Base-by-base conservation (phyloP, 768 basidiomycete species). In the Termitomyces sp. region DNA sequence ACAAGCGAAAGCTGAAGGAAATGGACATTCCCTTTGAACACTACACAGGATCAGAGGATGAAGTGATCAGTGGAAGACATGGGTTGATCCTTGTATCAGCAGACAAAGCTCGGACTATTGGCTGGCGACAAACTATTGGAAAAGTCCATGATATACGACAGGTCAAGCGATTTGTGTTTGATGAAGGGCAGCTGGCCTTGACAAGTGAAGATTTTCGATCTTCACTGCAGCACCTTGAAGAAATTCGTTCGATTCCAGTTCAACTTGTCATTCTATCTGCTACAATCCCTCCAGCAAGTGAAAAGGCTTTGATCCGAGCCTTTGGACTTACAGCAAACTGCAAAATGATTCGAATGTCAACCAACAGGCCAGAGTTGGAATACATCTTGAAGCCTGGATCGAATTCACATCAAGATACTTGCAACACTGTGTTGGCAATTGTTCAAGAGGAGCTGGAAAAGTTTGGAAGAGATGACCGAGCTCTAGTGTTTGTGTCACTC, bases 401-500 rank as follows among this genome's bases (percentile, higher is more conserved):
- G 0, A 10, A 18, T 1, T 20, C 13, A 4, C 32, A 40, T 18
- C 9, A 44, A 1, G 43, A 3, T 1, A 38, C 26, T 1, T 16
- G 14, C 6, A 3, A 0, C 0, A 7, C 7, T 3, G 44, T 32
- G 5, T 9, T 20, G 5, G 6, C 3, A 16, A 8, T 24, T 0
- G 7, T 54, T 0, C 6, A 52, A 11, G 35, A 14, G 5, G 53
- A 54, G n/a, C 35, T 45, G 43, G 0, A 45, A 9, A 44, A 2
- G 1, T 54, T 45, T 11, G 18, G 1, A 14, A n/a, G 24, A 28
- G 0, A 5, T 0, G 54, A 55, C 11, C 32, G 45, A 1, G 54
- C 54, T 0, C 4, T 55, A 7, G 33, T 55, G 2, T 55, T 36
- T 47, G 45, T 38, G 0, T 35, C 45, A 3, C 20, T 43, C 5